Evolutionary conservation across 768 basidiomycete species (phyloP).

Genomic region (Lyophyllum shimeji): DNA sequence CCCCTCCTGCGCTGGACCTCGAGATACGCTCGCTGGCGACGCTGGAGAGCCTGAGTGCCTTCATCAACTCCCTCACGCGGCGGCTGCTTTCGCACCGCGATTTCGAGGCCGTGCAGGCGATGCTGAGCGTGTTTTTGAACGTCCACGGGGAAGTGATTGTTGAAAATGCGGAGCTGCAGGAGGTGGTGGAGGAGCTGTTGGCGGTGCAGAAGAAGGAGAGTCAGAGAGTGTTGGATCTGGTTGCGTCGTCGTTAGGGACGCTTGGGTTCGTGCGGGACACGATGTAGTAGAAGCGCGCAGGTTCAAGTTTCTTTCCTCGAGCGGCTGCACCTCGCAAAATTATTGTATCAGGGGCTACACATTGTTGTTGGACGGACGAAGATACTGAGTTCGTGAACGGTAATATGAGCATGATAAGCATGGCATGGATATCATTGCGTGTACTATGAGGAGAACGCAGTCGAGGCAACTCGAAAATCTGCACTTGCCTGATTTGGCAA

Average conservation of each 20-base stretch:
- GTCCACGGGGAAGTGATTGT: constrained; percentile 83
- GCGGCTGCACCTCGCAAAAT: too few relatives aligned
- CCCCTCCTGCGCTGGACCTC: constrained; percentile 88
- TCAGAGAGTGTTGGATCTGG: constrained; percentile 70
- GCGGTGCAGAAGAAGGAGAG: constrained; percentile 76
- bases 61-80: constrained; percentile 70
- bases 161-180: constrained; percentile 62
- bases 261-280: constrained; percentile 74
- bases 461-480: not conserved
- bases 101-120: constrained; percentile 93
- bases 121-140: constrained; percentile 81
- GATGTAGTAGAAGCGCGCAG: constrained; percentile 31
- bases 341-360: not conserved
- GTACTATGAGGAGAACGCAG: not conserved
- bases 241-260: constrained; percentile 73
- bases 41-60: constrained; percentile 59
- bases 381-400: not conserved
- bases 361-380: not conserved
- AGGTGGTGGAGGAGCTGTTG: constrained; percentile 55
- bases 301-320: too few relatives aligned
- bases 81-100: constrained; percentile 81
- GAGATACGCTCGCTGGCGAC: constrained; percentile 81
- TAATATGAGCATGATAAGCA: not conserved
- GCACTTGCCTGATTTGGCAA: constrained; percentile 10
- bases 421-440: not conserved